Conservation (phyloP, 2,329 filamentous ascomycete species). For the Sarocladiaceae sp. region DNA sequence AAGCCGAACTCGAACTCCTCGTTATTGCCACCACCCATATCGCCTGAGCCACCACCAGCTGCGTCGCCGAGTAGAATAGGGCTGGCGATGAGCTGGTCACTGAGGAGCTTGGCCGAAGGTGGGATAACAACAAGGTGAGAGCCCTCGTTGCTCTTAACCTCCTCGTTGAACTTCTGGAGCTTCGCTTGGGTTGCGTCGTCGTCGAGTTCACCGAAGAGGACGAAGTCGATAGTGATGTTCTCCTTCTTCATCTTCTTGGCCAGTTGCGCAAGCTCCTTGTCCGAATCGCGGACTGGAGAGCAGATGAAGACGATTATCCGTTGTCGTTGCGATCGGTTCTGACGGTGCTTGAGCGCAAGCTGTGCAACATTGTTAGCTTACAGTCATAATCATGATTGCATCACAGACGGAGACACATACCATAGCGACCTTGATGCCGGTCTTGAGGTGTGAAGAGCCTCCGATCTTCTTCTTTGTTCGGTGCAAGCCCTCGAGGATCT, state of each 20-base stretch:
- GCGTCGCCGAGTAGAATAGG: constrained; percentile 85
- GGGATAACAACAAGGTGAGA: constrained; percentile 89
- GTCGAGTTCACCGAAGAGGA: constrained; percentile 90
- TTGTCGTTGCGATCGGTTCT: constrained; percentile 95
- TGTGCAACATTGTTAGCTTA: constrained; percentile 31
- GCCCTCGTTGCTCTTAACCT: constrained; percentile 85
- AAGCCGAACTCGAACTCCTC: constrained; percentile 74
- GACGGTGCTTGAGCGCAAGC: constrained; percentile 95
- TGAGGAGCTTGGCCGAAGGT: constrained; percentile 86
- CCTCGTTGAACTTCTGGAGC: constrained; percentile 88
- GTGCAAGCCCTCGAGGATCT: constrained; percentile 88
- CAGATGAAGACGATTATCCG: constrained; percentile 97
- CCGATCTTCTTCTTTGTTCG: constrained; percentile 88
- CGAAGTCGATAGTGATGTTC: constrained; percentile 88
- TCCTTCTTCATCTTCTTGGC: constrained; percentile 99
- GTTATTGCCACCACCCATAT: constrained; percentile 53
- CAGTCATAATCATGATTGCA: not conserved
- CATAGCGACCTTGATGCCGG: constrained; percentile 89
- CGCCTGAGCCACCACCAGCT: constrained; percentile 45
- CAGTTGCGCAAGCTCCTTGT: constrained; percentile 82
- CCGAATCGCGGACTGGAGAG: constrained; percentile 83
- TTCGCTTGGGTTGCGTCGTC: constrained; percentile 88
- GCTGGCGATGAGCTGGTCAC: constrained; percentile 84
- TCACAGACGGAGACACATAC: constrained; percentile 50
- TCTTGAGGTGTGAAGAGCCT: constrained; percentile 82